Evolutionary conservation across 228 moss, liverwort and hornwort genomes (phyloP), one percentile per base, ranked within the genome.

Genomic region (Sphagnum magellanicum): DNA sequence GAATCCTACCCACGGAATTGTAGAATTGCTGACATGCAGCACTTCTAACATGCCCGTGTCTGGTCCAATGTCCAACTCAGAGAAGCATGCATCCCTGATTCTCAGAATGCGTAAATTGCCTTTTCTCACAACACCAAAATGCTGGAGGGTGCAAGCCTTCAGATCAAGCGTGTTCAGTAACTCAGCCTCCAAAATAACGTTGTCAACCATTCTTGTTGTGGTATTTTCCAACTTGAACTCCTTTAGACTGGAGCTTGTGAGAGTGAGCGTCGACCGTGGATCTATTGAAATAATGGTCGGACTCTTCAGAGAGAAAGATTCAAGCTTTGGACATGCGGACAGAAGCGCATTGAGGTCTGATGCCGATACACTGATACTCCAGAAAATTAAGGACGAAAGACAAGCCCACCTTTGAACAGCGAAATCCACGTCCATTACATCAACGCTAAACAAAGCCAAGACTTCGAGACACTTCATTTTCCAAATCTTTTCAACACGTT

Each of bases 311-410:
- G 87, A 83, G 9, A 89, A 76, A 10, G 82, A 78, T 72, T 89
- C 86, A 12, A 91, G 82, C 77, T 79, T 86, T 46, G 91, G 89
- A 70, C 91, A 91, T 59, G 89, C 89, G 50, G 84, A 79, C 51
- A 91, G 80, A 53, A 91, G 84, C 48, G 79, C 77, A 70, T 87
- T 87, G 63, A 91, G 84, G 67, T 89, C 82, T 51, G 67, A 61
- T 53, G 84, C 78, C 1, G 86, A 84, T 65, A 91, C 84, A 68
- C 58, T 77, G 6, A 91, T 89, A 32, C 74, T 80, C 50, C 80
- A 81, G 51, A 91, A 87, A 10, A 84, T 89, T 47, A 91, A 82
- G 53, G 82, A 78, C 66, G 77, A 72, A 48, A 89, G 87, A 65
- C 84, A 83, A 50, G 91, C 86, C 66, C 86, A 88, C 68, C 75